Conservation (phyloP, 2,329 filamentous ascomycete species). For the Xylaria sp. region DNA sequence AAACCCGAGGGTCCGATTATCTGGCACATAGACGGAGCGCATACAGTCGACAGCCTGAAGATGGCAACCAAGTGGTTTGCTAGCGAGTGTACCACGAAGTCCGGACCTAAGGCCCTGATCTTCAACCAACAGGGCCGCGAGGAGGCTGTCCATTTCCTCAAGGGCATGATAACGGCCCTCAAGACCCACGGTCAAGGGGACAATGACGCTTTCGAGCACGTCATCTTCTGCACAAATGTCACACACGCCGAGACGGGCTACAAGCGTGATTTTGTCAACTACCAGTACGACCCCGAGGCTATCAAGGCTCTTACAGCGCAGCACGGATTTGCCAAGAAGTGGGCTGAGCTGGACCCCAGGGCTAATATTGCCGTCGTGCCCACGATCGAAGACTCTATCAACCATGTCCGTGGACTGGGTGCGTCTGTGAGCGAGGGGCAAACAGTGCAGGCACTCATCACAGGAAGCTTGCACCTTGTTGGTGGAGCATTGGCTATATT, state of each 20-base stretch:
- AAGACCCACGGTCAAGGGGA: slow-evolving; percentile 48
- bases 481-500: slow-evolving; percentile 64
- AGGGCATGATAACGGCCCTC: slow-evolving; percentile 56
- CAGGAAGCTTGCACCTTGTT: slow-evolving; percentile 72
- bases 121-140: slow-evolving; percentile 85
- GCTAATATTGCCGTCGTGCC: slow-evolving; percentile 60
- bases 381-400: slow-evolving; percentile 67
- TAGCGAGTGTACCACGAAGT: slow-evolving; percentile 52
- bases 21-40: slow-evolving; percentile 94
- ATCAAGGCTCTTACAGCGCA: slow-evolving; percentile 65
- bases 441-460: slow-evolving; percentile 63
- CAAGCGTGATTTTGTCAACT: slow-evolving; percentile 68
- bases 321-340: slow-evolving; percentile 63
- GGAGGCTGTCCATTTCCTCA: slow-evolving; percentile 65
- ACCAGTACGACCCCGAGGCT: slow-evolving; percentile 62
- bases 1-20: slow-evolving; percentile 66
- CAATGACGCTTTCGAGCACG: slow-evolving; percentile 70
- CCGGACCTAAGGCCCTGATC: slow-evolving; percentile 67
- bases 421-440: slow-evolving; percentile 49
- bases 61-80: slow-evolving; percentile 87
- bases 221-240: slow-evolving; percentile 85
- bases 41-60: slow-evolving; percentile 89
- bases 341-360: slow-evolving; percentile 59
- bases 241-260: slow-evolving; percentile 63
- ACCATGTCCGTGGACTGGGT: slow-evolving; percentile 56